Evolutionary conservation across 1,284 basidiomycete genomes (phyloP).

Genomic region (Neolentinus lepideus): DNA sequence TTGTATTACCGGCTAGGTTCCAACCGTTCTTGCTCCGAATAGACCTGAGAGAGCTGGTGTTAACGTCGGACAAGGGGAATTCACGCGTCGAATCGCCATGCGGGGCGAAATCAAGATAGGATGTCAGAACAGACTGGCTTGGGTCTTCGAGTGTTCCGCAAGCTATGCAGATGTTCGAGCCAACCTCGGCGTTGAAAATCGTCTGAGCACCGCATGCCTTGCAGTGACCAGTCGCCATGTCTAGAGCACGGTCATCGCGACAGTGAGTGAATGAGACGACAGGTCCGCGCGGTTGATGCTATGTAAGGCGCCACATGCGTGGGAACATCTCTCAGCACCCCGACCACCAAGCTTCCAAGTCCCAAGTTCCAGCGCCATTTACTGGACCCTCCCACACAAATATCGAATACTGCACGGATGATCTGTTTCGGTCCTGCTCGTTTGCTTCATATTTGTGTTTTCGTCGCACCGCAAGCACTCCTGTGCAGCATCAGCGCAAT

Average conservation of each 20-base stretch:
- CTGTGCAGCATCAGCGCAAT: neutral
- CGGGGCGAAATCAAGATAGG: constrained; percentile 26
- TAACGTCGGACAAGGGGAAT: constrained; percentile 3
- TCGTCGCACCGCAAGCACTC: no score
- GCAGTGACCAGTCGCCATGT: constrained; percentile 26
- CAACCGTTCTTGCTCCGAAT: constrained; percentile 36
- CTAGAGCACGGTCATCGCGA: neutral
- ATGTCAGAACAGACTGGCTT: constrained; percentile 47
- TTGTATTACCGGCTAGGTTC: constrained; percentile 54
- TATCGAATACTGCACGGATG: neutral
- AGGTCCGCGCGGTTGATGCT: neutral
- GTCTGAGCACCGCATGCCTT: constrained; percentile 45
- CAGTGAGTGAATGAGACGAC: neutral
- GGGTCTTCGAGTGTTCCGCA: constrained; percentile 65
- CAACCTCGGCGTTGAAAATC: constrained; percentile 46
- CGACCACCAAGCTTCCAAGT: neutral
- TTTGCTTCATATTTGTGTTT: neutral
- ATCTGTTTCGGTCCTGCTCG: neutral
- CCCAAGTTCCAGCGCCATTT: neutral
- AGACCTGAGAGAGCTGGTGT: constrained; percentile 35
- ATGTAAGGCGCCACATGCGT: neutral
- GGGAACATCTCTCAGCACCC: neutral
- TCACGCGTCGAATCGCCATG: constrained; percentile 14
- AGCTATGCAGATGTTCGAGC: constrained; percentile 51
- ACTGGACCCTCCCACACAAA: neutral